Base-by-base conservation (phyloP, 768 basidiomycete species). In the Coprinopsis sp. region DNA sequence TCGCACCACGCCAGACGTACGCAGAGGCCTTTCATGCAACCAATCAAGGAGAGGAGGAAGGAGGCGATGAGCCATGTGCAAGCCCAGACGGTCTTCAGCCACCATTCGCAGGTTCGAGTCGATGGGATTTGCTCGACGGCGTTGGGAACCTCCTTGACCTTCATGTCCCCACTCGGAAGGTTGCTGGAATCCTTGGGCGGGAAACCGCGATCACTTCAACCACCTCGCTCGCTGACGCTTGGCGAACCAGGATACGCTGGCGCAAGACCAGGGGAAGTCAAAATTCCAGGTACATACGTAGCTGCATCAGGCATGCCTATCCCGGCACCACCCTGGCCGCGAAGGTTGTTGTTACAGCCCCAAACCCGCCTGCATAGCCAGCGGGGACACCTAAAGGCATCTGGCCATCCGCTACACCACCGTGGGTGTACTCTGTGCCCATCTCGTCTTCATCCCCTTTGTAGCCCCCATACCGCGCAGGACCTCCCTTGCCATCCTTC, bases 21-120 rank as follows among this genome's bases (percentile, higher is more conserved):
- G 61, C 96, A 93, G 1, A 91, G 90, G 3, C 93, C 87, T 59
- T 94, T 95, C 92, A 97, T 94, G 16, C 89, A 76, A 1, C 92
- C 91, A 14, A 95, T 28, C 29, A 68, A 66, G 33, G 64, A 70
- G 22, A 94, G 74, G 14, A 82, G 56, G 60, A 90, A 87, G 3
- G 71, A 70, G 0, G 94, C 93, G 1, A 94, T 80, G 72, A 76
- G 84, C 64, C 78, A 92, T 0, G 93, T 94, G 4, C 73, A 68
- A 0, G 64, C 44, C 91, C 88, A 90, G 6, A 92, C 91, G 11
- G 91, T 69, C 51, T 74, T 73, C 1, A 97, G 72, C 93, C 93
- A 97, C 68, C 79, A 79, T 29, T 89, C 70, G 13, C 93, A 77
- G 0, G 80, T 57, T 1, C 72, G 64, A 30, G 78, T 89, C 0